phyloP scores from a whole-genome alignment of 805 yeast species.

The Candida sonorensis region DNA sequence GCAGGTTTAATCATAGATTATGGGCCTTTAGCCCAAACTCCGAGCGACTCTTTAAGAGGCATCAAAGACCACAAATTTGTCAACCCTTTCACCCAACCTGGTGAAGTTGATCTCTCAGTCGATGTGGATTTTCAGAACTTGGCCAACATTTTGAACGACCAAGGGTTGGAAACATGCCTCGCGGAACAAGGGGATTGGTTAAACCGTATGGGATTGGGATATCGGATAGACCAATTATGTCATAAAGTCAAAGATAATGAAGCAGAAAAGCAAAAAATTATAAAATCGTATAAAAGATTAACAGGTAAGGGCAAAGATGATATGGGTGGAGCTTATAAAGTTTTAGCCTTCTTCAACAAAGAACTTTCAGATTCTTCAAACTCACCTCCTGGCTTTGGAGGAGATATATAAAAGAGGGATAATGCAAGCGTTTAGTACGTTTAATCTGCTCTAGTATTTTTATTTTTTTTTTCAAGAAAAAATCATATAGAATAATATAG shows the following conservation, averaged over 20 bases:
- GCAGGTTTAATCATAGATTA: slow-evolving; percentile 73
- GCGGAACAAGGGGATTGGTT: slow-evolving; percentile 74
- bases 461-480: neutral
- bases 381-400: slow-evolving; percentile 56
- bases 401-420: slow-evolving; percentile 5
- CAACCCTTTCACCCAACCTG: slow-evolving; percentile 69
- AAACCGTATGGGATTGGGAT: slow-evolving; percentile 67
- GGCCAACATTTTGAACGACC: slow-evolving; percentile 25
- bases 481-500: too few relatives aligned
- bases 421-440: too few relatives aligned
- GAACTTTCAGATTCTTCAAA: too few relatives aligned
- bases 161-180: slow-evolving; percentile 18
- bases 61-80: slow-evolving; percentile 67
- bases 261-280: slow-evolving; percentile 45
- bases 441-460: neutral
- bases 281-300: slow-evolving; percentile 52
- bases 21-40: slow-evolving; percentile 55
- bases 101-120: slow-evolving; percentile 73
- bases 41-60: slow-evolving; percentile 69
- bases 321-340: slow-evolving; percentile 77
- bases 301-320: slow-evolving; percentile 51
- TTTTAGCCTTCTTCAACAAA: slow-evolving; percentile 52
- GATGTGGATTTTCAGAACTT: slow-evolving; percentile 77
- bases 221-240: slow-evolving; percentile 55
- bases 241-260: slow-evolving; percentile 35